Evolutionary conservation across 164 flowering plant species (phyloP).

Genomic region (Vitis cinerea): DNA sequence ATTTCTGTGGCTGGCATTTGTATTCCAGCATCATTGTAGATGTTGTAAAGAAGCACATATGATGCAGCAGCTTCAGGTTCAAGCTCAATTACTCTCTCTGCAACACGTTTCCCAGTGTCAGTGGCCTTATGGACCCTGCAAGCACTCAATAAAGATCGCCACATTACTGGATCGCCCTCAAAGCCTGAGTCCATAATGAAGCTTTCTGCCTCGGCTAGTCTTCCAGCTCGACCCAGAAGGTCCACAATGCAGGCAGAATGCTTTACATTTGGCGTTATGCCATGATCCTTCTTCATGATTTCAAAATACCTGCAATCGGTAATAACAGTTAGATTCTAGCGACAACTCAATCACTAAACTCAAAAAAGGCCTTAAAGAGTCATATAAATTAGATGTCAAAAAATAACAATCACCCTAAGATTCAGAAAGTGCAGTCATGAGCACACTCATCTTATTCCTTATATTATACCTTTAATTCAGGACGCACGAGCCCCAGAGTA

Average conservation of each 20-base stretch:
- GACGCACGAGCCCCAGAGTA: too few relatives aligned
- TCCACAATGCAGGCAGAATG: constrained; percentile 60
- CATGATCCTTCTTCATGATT: constrained; percentile 41
- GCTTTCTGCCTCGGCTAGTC: constrained; percentile 51
- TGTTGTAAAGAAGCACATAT: constrained; percentile 60
- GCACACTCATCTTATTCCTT: too few relatives aligned
- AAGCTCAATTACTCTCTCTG: constrained; percentile 51
- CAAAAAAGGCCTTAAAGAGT: too few relatives aligned
- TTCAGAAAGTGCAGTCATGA: too few relatives aligned
- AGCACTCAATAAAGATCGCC: constrained; percentile 61
- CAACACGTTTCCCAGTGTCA: constrained; percentile 36
- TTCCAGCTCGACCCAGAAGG: constrained; percentile 64
- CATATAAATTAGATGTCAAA: too few relatives aligned
- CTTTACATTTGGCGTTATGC: constrained; percentile 38
- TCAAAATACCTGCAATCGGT: constrained; percentile 33
- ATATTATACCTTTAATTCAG: too few relatives aligned
- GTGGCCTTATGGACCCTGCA: constrained; percentile 46
- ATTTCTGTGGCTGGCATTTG: constrained; percentile 29
- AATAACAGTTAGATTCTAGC: neutral
- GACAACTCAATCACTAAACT: too few relatives aligned
- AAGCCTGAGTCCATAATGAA: constrained; percentile 43
- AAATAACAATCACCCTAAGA: too few relatives aligned
- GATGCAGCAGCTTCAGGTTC: constrained; percentile 62
- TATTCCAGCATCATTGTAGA: constrained; percentile 42
- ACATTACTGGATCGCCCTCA: constrained; percentile 45